Base-by-base conservation (phyloP, 805 yeast species). In the Candida alai region DNA sequence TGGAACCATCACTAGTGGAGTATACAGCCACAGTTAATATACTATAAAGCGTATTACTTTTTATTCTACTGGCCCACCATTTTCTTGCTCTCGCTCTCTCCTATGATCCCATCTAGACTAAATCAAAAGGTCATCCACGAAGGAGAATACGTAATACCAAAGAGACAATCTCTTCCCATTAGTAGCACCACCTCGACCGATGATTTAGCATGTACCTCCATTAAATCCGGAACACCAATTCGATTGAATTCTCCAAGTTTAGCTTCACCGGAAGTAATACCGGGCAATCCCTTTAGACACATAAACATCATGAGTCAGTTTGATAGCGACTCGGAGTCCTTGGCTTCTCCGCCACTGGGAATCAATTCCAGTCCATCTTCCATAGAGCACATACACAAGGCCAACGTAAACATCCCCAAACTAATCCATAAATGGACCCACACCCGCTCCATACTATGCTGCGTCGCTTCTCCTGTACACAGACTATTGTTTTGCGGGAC, bases 401-500 rank as follows among this genome's bases (percentile, higher is more conserved):
- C n/a, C n/a, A n/a, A n/a, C n/a, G n/a, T n/a, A n/a, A n/a, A 13
- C 11, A n/a, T 37, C 18, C 67, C 65, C 13, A 30, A 47, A 9
- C 49, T 74, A 21, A 56, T 80, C 2, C 96, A 90, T 54, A 68
- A 74, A 48, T 90, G 97, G 97, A 70, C 74, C 18, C 79, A 78
- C 42, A 60, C 71, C 2, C 78, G 76, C 45, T 80, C 95, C 1
- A 80, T 89, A 12, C 70, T 93, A 6, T 81, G 95, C 31, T 74
- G 78, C 3, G 72, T 75, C 6, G 70, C 83, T 6, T 78, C 83
- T 15, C 83, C 85, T 0, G 55, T 58, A 18, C 65, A 69, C 38
- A 70, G 70, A 21, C 56, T 82, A 6, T 44, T 90, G 4, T 84
- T 85, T 52, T 93, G 95, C 36, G 98, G 98, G 7, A 87, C 96